A percentile compares a stretch with the other conserved stretches of the same genome.
phyloP scores from a whole-genome alignment of 305 asterid species.

The Fraxinus platypoda region DNA sequence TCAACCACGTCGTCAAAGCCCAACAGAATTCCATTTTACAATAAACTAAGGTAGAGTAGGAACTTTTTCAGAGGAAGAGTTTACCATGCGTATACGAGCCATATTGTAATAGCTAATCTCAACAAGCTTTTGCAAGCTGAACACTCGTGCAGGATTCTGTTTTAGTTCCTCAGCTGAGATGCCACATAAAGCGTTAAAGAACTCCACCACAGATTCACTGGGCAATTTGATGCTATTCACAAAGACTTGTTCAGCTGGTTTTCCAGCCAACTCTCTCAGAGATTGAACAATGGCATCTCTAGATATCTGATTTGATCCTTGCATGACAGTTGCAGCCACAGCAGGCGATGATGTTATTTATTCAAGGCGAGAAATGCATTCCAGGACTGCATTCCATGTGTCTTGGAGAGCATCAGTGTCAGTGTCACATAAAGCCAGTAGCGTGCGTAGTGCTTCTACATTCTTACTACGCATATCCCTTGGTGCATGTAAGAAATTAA shows the following conservation, averaged over 20 bases:
- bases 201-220: constrained; percentile 97
- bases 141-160: constrained; percentile 94
- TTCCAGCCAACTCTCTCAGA: constrained; percentile 90
- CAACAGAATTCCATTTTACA: background rate
- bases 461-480: constrained; percentile 97
- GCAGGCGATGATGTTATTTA: constrained; percentile 89
- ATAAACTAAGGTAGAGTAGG: background rate
- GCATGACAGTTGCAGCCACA: constrained; percentile 92
- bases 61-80: constrained; percentile 30
- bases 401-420: constrained; percentile 95
- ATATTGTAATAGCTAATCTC: constrained; percentile 98
- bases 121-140: constrained; percentile 97
- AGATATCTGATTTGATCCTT: constrained; percentile 96
- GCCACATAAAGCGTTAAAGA: constrained; percentile 89
- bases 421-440: constrained; percentile 79
- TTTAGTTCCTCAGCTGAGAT: constrained; percentile 98
- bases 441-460: constrained; percentile 93
- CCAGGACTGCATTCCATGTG: constrained; percentile 93
- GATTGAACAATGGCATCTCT: constrained; percentile 90
- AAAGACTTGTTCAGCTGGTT: constrained; percentile 90
- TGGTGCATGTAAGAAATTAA: constrained; percentile 93
- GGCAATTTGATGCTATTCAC: constrained; percentile 91
- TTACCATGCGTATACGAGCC: constrained; percentile 99
- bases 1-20: background rate
- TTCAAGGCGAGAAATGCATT: constrained; percentile 97